Evolutionary conservation across 202 grass and related monocot genomes (phyloP).

Genomic region (Brachypodium distachyon): DNA sequence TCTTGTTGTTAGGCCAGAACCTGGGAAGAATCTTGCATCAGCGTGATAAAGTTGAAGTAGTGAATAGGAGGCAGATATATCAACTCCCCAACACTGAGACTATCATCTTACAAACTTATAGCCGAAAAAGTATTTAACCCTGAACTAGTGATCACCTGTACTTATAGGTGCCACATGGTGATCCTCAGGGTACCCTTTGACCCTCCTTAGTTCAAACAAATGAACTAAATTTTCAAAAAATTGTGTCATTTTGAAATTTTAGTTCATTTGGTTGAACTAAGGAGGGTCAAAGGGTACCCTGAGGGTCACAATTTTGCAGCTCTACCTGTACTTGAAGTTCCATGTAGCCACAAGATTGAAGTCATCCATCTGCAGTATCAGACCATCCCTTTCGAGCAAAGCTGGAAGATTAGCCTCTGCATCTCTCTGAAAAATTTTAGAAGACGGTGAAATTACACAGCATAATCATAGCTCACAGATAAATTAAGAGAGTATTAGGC

Average conservation of each 20-base stretch:
- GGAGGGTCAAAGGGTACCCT: no score
- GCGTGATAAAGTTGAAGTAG: background rate
- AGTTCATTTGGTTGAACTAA: no score
- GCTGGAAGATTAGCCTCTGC: slow-evolving; percentile 73
- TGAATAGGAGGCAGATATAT: background rate
- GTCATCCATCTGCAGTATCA: slow-evolving; percentile 69
- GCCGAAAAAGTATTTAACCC: background rate
- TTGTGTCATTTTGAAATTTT: no score
- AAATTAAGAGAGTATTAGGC: slow-evolving; percentile 3
- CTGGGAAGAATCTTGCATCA: slow-evolving; percentile 31
- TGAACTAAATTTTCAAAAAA: no score
- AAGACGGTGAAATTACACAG: background rate
- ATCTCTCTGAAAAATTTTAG: slow-evolving; percentile 49
- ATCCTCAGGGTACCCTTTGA: no score
- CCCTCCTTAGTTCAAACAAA: no score
- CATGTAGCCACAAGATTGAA: slow-evolving; percentile 47
- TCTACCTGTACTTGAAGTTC: slow-evolving; percentile 92
- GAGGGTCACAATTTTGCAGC: no score
- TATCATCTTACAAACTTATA: background rate
- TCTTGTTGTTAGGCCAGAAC: slow-evolving; percentile 94
- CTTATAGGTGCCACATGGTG: no score
- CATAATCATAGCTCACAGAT: background rate
- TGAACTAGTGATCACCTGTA: slow-evolving; percentile 6
- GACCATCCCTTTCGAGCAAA: slow-evolving; percentile 66
- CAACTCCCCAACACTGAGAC: background rate